A percentile compares a stretch with the other conserved stretches of the same genome.
These are phyloP conservation scores for Drechslera avenae DNA, from an alignment of 2,329 filamentous ascomycete species.

Conservation along the genomic window DNA sequence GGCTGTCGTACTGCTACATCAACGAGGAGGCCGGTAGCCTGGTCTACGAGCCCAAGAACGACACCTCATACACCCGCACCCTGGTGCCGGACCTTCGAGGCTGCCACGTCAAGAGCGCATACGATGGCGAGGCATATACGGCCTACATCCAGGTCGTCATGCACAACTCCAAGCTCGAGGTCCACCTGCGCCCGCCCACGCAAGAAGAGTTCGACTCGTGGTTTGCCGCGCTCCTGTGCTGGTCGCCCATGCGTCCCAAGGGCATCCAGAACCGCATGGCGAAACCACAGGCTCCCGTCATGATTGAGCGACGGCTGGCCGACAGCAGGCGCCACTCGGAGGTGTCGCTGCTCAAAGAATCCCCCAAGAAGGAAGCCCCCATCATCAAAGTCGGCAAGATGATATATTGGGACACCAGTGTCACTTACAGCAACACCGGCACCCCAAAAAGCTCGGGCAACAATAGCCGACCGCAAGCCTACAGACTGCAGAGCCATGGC, in stretches of 20 bases:
- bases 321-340: constrained; percentile 56
- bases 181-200: constrained; percentile 68
- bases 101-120: constrained; percentile 66
- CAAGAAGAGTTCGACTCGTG: constrained; percentile 75
- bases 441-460: constrained; percentile 37
- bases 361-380: constrained; percentile 69
- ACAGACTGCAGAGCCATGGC: constrained; percentile 62
- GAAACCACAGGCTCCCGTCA: constrained; percentile 53
- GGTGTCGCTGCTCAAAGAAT: constrained; percentile 65
- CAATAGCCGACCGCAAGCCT: constrained; percentile 55
- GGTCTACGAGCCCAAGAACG: constrained; percentile 74
- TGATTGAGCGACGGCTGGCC: constrained; percentile 42
- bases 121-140: constrained; percentile 54
- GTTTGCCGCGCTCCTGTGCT: constrained; percentile 80
- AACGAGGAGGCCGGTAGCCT: constrained; percentile 76
- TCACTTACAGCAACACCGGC: constrained; percentile 56
- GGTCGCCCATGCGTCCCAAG: constrained; percentile 74
- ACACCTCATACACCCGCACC: constrained; percentile 64
- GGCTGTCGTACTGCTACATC: constrained; percentile 74
- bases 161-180: constrained; percentile 61
- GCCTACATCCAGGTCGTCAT: constrained; percentile 59
- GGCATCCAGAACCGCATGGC: constrained; percentile 60
- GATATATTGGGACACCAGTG: constrained; percentile 72
- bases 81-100: constrained; percentile 76
- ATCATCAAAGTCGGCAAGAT: constrained; percentile 85